These are phyloP conservation scores for Malus hybrid DNA, from an alignment of 331 rosid genomes.

Conservation along the genomic window DNA sequence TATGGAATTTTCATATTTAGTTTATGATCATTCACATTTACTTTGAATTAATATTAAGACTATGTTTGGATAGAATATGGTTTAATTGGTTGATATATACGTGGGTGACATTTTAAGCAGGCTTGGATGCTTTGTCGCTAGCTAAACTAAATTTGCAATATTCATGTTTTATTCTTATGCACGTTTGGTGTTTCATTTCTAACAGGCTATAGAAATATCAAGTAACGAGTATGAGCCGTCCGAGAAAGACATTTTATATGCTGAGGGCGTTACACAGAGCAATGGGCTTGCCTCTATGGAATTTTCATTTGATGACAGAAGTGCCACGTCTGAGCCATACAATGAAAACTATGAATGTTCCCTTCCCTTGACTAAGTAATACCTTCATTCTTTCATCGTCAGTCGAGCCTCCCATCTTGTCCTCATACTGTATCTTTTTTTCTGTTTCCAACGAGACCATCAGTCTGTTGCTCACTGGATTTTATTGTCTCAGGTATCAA, in stretches of 20 bases:
- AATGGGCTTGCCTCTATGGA: constrained; percentile 82
- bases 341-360: constrained; percentile 49
- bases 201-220: constrained; percentile 82
- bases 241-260: constrained; percentile 69
- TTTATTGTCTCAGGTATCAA: constrained; percentile 52
- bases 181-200: constrained; percentile 15
- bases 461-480: constrained; percentile 10
- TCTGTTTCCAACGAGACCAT: background rate
- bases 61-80: background rate
- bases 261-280: constrained; percentile 86
- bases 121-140: background rate
- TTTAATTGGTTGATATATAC: background rate
- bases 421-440: constrained; percentile 10
- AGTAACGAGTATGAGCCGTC: constrained; percentile 93
- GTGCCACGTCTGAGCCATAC: constrained; percentile 72
- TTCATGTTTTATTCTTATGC: background rate
- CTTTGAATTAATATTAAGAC: background rate
- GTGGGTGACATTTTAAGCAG: background rate
- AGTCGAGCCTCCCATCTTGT: background rate
- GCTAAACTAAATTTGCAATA: background rate
- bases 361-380: constrained; percentile 62
- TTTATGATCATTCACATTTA: background rate
- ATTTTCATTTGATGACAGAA: constrained; percentile 77
- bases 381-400: constrained; percentile 6
- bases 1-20: background rate